These are phyloP conservation scores for Pythium scleroteichum DNA, from an alignment of 352 stramenopile species.

Conservation along the genomic window DNA sequence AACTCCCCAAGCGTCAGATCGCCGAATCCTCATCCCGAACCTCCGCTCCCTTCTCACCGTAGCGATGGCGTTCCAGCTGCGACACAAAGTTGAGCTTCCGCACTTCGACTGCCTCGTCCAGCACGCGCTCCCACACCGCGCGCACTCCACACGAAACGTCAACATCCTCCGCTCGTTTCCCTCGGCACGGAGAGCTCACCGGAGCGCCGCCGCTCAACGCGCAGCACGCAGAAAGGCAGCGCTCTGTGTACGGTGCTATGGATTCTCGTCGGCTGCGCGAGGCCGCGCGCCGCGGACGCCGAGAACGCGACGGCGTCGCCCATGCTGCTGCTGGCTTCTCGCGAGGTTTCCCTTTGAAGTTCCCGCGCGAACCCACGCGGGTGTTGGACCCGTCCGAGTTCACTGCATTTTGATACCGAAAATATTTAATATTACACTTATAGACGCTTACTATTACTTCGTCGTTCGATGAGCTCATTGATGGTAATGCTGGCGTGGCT, in stretches of 20 bases:
- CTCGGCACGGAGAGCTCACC: background rate
- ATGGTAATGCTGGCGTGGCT: too few relatives aligned
- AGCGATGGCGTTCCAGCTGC: constrained; percentile 15
- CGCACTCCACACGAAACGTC: background rate
- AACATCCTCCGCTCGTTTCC: background rate
- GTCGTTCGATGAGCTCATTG: too few relatives aligned
- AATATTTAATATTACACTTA: too few relatives aligned
- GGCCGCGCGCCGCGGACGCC: background rate
- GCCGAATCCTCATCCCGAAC: background rate
- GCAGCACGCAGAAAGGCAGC: constrained; percentile 13
- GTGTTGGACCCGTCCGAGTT: too few relatives aligned
- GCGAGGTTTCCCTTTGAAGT: constrained; percentile 1
- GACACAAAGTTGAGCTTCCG: constrained; percentile 12
- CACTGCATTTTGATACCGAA: too few relatives aligned
- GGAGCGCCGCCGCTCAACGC: constrained; percentile 15
- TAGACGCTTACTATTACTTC: too few relatives aligned
- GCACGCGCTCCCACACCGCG: constrained; percentile 5
- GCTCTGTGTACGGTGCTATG: too few relatives aligned
- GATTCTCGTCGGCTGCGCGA: background rate
- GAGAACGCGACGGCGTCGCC: constrained; percentile 24
- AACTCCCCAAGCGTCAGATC: background rate
- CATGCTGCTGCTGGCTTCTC: background rate
- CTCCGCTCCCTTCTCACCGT: background rate
- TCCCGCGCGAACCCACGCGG: too few relatives aligned
- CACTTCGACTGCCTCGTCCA: background rate